Conservation (phyloP, 139 green algal species). For the Axilococcus clingmanii region DNA sequence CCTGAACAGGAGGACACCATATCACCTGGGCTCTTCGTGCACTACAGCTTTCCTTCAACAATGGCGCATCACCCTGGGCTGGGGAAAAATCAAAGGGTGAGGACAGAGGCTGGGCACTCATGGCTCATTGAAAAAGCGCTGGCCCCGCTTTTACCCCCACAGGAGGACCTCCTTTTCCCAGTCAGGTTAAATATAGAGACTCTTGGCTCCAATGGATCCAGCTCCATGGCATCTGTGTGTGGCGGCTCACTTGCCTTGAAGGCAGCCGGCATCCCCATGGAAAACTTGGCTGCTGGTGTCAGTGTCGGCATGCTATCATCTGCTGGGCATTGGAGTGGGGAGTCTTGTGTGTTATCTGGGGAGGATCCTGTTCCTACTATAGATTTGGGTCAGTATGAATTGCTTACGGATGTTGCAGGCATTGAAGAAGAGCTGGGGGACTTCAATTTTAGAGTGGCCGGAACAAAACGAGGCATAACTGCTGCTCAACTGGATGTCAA, state of each 20-base stretch:
- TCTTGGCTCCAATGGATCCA: conserved; percentile 42
- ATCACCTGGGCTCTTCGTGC: conserved; percentile 33
- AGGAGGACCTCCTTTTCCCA: conserved; percentile 47
- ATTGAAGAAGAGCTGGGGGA: conserved; percentile 52
- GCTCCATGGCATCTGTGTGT: conserved; percentile 45
- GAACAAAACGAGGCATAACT: conserved; percentile 45
- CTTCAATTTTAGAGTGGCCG: conserved; percentile 62
- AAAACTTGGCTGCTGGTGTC: conserved; percentile 39
- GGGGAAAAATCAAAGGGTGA: not conserved
- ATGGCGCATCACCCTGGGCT: conserved; percentile 18
- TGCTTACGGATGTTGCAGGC: conserved; percentile 39
- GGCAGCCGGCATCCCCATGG: conserved; percentile 44
- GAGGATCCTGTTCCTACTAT: not conserved
- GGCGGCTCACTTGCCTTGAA: conserved; percentile 38
- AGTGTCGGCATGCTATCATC: conserved; percentile 32
- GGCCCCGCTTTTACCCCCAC: conserved; percentile 55
- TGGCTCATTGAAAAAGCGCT: conserved; percentile 81
- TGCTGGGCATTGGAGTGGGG: conserved; percentile 1
- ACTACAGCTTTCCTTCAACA: conserved; percentile 43
- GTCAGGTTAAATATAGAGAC: conserved; percentile 50
- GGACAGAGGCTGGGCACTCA: conserved; percentile 87
- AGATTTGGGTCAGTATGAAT: conserved; percentile 32
- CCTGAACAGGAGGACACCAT: no score
- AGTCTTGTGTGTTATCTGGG: not conserved
- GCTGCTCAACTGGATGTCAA: conserved; percentile 59